Percentiles rank a stretch among this genome's conserved stretches.
These are phyloP conservation scores for Martensiomyces pterosporus DNA, from an alignment of 192 early-diverging fungal genomes.

Conservation along the genomic window DNA sequence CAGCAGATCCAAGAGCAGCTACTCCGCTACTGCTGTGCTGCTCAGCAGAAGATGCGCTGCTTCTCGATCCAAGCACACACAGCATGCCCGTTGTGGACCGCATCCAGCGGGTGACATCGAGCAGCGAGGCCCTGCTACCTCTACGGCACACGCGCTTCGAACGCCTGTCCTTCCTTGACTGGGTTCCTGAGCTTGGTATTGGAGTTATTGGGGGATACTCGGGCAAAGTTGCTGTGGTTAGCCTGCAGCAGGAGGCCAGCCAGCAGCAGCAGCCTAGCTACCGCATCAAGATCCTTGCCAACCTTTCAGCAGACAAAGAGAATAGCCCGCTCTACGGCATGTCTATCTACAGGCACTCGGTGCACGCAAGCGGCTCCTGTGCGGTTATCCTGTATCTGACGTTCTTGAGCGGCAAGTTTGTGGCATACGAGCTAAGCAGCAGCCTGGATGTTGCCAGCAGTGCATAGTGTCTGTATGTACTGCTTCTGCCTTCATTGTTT, in stretches of 20 bases:
- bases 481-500: too few species aligned
- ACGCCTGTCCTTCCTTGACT: conserved; percentile 40
- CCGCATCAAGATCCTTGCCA: conserved; percentile 13
- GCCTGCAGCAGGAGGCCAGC: not conserved
- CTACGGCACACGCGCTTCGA: too few species aligned
- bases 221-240: conserved; percentile 21
- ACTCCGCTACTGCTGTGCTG: conserved; percentile 33
- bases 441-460: not conserved
- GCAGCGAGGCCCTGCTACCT: too few species aligned
- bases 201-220: conserved; percentile 23
- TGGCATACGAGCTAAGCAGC: conserved; percentile 24
- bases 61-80: conserved; percentile 20
- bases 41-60: conserved; percentile 24
- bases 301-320: conserved; percentile 10
- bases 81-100: conserved; percentile 21
- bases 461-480: too few species aligned
- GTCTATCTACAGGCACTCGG: conserved; percentile 20
- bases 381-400: conserved; percentile 14
- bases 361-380: conserved; percentile 3
- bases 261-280: not conserved
- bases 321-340: conserved; percentile 30
- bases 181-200: conserved; percentile 37
- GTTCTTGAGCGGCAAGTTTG: conserved; percentile 21
- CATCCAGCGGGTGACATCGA: too few species aligned
- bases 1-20: conserved; percentile 1